Evolutionary conservation across 148 eudicot genomes (phyloP).

Genomic region (Nepenthes mirabilis): DNA sequence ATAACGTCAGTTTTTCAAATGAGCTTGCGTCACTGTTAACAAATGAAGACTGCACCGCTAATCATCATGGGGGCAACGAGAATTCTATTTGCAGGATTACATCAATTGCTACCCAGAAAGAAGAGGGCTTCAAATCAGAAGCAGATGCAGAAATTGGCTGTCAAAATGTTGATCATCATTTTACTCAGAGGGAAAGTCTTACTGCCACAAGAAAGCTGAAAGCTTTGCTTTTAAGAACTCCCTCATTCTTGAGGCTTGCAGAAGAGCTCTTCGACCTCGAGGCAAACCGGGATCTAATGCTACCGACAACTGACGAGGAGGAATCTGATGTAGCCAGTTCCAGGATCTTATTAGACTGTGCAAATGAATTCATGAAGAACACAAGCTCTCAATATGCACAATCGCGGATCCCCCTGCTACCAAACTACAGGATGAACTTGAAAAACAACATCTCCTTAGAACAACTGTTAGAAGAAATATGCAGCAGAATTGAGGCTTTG

Average conservation of each 20-base stretch:
- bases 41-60: constrained; percentile 6
- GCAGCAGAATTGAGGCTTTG: constrained; percentile 31
- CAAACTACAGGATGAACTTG: constrained; percentile 5
- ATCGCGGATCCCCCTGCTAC: constrained; percentile 15
- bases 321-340: constrained; percentile 13
- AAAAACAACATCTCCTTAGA: constrained; percentile 16
- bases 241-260: constrained; percentile 23
- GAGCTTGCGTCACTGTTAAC: not conserved
- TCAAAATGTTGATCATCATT: constrained; percentile 9
- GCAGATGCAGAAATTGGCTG: not conserved
- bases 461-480: constrained; percentile 39
- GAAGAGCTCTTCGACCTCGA: constrained; percentile 31
- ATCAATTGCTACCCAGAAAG: not conserved
- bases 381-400: constrained; percentile 14
- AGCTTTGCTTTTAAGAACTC: constrained; percentile 31
- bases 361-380: constrained; percentile 39
- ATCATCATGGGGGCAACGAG: constrained; percentile 2
- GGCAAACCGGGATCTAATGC: constrained; percentile 5
- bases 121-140: not conserved
- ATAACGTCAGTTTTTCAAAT: constrained; percentile 3
- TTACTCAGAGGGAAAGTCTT: constrained; percentile 6
- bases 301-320: not conserved
- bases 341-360: constrained; percentile 42
- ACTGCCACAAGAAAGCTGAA: constrained; percentile 5
- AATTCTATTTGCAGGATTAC: constrained; percentile 4